Base-by-base conservation (phyloP, 2,329 filamentous ascomycete species). In the Pseudocercospora pini-densiflorae region DNA sequence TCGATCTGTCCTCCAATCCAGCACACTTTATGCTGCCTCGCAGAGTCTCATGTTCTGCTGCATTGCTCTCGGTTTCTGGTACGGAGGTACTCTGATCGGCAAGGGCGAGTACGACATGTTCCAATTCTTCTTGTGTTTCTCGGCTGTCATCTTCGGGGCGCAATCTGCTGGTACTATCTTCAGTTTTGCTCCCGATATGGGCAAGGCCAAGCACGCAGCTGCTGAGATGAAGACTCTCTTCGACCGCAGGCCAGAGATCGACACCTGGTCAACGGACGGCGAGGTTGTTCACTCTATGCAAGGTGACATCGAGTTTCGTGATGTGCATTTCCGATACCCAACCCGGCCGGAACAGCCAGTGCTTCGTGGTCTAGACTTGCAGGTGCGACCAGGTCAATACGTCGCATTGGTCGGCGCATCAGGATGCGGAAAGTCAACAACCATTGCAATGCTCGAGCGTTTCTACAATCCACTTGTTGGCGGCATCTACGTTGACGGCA, bases 311-410 rank as follows among this genome's bases (percentile, higher is more conserved):
- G 93, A 98, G 77, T 97, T 99, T 82, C 89, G 91, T 21, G 89
- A 96, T 71, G 93, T 98, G 1, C 93, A 97, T 77, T 98, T 97
- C 86, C 88, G 93, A 49, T 99, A 98, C 75, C 94, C 94, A 0
- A 97, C 93, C 0, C 88, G 95, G 0, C 92, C 92, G 0, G 93
- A 97, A 72, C 92, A 97, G 72, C 92, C 93, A n/a, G 93, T 98
- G 0, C 88, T 98, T 2, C 90, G 92, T 29, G 94, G 94, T 0
- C 84, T 97, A 10, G 90, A 94, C 78, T 84, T 94, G 6, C 83
- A 81, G 14, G 87, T 94, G 49, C 87, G 89, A 29, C 91, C 92
- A 0, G 92, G 92, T 3, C 91, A 94, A 76, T 95, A 94, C 73
- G 86, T 94, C 7, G 95, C 94, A 0, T 86, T 98, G 2, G 95